Evolutionary conservation across 176 grass and related monocot genomes (phyloP), one percentile per base, ranked within the genome.

Genomic region (Carex scoparia): DNA sequence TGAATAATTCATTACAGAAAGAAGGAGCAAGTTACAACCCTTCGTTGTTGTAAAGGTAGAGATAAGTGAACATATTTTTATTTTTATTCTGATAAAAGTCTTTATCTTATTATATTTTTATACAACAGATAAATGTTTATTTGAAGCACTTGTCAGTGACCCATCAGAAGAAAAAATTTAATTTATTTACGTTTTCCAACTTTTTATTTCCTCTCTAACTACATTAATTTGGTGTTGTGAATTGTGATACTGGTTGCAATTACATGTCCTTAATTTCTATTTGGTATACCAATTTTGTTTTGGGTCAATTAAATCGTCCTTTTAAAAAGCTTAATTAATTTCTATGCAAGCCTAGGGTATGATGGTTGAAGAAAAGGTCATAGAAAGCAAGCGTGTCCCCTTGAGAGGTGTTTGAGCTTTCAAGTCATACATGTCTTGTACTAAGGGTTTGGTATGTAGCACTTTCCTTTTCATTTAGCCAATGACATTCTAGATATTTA

Each of bases 341-440:
- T 76, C 40, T 72, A 48, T 54, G 14, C n/a, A 54, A 51, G n/a
- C 44, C 33, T 38, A 1, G 13, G 33, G 12, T 69, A 38, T 4
- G 1, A 69, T 33, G 12, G 66, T 40, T 76, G 19, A 8, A 55
- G 23, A 32, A 73, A 11, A 73, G 12, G 23, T 76, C 48, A 10
- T 55, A 28, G n/a, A 55, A 76, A 76, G 72, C 19, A 76, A 76
- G 12, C 44, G 33, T 38, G 66, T 69, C 3, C 11, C 1, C 64
- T 32, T 37, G 16, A 38, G 4, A 15, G 72, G 72, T 54, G 9
- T 28, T 76, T 76, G 46, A 54, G 72, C 10, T 76, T 76, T 31
- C 46, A 76, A 54, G 72, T 11, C 10, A 76, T 69, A 38, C 66
- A 38, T 76, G 44, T 76, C 48, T 76, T 76, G 46, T 76, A 28